These are phyloP conservation scores for Elaeagnus macrophylla DNA, from an alignment of 306 rosid genomes.

Conservation along the genomic window DNA sequence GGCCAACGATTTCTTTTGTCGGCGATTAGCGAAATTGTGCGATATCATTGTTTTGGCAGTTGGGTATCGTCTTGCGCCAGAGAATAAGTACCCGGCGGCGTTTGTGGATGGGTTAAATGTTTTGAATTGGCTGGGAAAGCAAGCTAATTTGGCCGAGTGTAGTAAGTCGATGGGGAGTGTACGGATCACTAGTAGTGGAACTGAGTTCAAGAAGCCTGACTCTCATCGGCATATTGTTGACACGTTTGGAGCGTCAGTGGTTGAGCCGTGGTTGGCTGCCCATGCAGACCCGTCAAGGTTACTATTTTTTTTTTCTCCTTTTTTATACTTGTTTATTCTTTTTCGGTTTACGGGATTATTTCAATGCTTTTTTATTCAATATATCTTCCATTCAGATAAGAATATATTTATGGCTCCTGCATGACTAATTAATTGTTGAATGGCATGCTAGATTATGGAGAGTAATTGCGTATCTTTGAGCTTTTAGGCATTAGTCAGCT, in stretches of 20 bases:
- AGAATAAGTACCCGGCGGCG: constrained; percentile 73
- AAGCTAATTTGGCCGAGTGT: constrained; percentile 53
- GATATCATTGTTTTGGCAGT: constrained; percentile 71
- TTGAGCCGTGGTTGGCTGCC: constrained; percentile 98
- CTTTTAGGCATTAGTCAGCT: too few relatives aligned
- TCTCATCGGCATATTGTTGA: constrained; percentile 41
- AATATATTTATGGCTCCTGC: too few relatives aligned
- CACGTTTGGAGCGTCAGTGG: constrained; percentile 65
- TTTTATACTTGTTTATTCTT: too few relatives aligned
- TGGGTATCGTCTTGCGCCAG: constrained; percentile 86
- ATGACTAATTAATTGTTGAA: too few relatives aligned
- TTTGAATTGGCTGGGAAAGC: constrained; percentile 78
- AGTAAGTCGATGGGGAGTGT: constrained; percentile 30
- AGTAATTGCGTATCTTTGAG: too few relatives aligned
- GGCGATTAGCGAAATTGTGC: constrained; percentile 61
- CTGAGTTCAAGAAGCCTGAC: background rate
- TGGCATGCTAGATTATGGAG: too few relatives aligned
- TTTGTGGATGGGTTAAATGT: constrained; percentile 76
- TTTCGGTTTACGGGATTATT: too few relatives aligned
- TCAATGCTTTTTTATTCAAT: too few relatives aligned
- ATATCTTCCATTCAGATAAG: too few relatives aligned
- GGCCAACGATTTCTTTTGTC: constrained; percentile 60
- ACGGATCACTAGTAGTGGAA: background rate
- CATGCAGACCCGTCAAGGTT: constrained; percentile 82
- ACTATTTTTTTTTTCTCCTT: background rate